Base-by-base conservation (phyloP, 176 grass and related monocot genomes). In the Juncus effusus region DNA sequence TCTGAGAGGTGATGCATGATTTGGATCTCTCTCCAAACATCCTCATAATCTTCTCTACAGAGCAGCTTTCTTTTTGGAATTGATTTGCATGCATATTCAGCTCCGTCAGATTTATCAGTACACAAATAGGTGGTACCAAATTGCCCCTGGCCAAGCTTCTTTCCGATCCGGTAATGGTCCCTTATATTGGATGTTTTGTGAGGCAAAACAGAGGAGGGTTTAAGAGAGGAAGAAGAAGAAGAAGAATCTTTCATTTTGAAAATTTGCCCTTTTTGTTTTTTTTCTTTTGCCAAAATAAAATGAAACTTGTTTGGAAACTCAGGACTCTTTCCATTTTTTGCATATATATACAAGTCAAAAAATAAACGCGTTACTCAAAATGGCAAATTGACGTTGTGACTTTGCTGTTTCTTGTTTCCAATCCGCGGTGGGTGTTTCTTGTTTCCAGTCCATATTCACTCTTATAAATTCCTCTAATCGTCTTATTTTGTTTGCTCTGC, bases 11-110 rank as follows among this genome's bases (percentile, higher is more conserved):
- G 80, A 74, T 83, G 80, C 80, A 83, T 84, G 68, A 84, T 84
- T 56, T 84, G 75, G 49, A 84, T 84, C 76, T 84, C 81, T 55
- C 87, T 84, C 87, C 87, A 96, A 9, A 81, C 92, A 16, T 91
- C 92, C 76, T 91, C 92, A 62, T 88, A 96, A 78, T 96, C 91
- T 81, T 96, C 91, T 36, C 91, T 76, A 78, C 87, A 96, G 40
- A 96, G 84, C 47, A 96, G 87, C 84, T 96, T 96, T 65, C 91
- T 79, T 79, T 96, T 96, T 72, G 91, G 87, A 73, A 90, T 96
- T 62, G 91, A 96, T 66, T 96, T 96, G 87, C 91, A 96, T 13
- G 91, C 91, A 67, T 87, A 96, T 69, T 90, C 74, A 45, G 42
- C 51, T 62, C 84, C 87, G 47, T 85, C 74, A 10, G 77, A 72